Conservation (phyloP, 208 protist genomes). For the Balamuthia mandrillaris region DNA sequence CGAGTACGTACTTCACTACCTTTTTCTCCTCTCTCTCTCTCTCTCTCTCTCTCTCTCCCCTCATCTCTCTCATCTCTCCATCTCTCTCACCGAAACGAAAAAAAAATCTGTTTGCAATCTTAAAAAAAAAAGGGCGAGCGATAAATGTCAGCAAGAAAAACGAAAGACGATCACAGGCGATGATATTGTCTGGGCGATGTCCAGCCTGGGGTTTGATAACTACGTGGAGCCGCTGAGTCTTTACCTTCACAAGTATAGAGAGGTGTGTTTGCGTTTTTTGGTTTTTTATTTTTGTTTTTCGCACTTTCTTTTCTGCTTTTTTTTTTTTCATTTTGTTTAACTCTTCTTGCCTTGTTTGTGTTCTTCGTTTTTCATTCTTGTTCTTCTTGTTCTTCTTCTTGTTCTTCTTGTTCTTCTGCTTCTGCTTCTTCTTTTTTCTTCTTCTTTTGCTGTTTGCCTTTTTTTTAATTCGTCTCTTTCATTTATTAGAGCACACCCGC, state of each 20-base stretch:
- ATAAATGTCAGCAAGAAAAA: conserved; percentile 61
- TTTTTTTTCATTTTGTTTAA: background rate
- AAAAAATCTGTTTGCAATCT: background rate
- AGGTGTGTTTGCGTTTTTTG: background rate
- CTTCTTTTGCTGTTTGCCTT: background rate
- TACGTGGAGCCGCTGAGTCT: conserved; percentile 65
- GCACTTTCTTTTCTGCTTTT: background rate
- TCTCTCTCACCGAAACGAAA: background rate
- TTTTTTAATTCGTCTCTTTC: background rate
- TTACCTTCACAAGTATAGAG: conserved; percentile 56
- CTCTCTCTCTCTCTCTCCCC: too few species aligned
- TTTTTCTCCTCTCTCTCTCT: background rate
- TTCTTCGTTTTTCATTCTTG: background rate
- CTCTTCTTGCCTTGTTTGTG: background rate
- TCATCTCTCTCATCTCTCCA: background rate
- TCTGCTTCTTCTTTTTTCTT: background rate
- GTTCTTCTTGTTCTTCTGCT: background rate
- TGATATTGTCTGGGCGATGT: conserved; percentile 66
- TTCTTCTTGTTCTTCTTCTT: background rate
- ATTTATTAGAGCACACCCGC: conserved; percentile 32
- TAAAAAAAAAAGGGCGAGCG: conserved; percentile 46
- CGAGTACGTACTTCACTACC: conserved; percentile 14
- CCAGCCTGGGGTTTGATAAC: conserved; percentile 62
- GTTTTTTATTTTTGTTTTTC: background rate
- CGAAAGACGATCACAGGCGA: conserved; percentile 69